phyloP scores from a whole-genome alignment of 2,329 filamentous ascomycete species.

The Aspergillus uvarum region DNA sequence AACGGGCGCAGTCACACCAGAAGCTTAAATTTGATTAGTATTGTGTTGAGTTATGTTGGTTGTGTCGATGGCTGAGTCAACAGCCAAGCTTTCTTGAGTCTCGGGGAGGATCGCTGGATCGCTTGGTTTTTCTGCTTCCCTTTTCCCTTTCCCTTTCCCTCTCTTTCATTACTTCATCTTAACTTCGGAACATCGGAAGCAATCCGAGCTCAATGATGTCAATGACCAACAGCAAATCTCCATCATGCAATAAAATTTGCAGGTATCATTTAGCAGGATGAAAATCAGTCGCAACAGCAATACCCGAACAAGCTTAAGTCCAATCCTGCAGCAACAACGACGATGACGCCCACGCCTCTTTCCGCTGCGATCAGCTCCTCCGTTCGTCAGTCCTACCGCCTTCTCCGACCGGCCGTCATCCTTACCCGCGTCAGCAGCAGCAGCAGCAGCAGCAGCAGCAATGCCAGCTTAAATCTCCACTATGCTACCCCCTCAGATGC shows the following conservation, averaged over 20 bases:
- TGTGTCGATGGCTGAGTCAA: background rate
- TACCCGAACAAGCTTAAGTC: background rate
- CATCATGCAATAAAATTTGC: background rate
- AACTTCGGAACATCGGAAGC: background rate
- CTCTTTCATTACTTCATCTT: background rate
- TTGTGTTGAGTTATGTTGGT: no score
- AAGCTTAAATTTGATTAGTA: background rate
- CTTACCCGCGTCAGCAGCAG: background rate
- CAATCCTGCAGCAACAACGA: background rate
- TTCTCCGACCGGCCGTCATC: background rate
- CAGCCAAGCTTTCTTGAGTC: background rate
- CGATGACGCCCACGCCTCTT: background rate
- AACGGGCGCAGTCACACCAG: background rate
- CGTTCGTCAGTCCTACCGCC: background rate
- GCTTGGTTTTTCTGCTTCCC: background rate
- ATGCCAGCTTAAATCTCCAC: conserved; percentile 2
- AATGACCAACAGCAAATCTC: background rate
- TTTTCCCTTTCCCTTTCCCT: background rate
- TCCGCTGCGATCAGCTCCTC: background rate
- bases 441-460: background rate
- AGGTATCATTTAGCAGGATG: background rate
- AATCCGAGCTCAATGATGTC: background rate
- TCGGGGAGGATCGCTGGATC: background rate
- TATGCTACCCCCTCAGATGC: background rate
- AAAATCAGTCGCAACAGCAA: background rate